These are phyloP conservation scores for Talaromyces sp. DNA, from an alignment of 2,329 filamentous ascomycete genomes.

Conservation along the genomic window DNA sequence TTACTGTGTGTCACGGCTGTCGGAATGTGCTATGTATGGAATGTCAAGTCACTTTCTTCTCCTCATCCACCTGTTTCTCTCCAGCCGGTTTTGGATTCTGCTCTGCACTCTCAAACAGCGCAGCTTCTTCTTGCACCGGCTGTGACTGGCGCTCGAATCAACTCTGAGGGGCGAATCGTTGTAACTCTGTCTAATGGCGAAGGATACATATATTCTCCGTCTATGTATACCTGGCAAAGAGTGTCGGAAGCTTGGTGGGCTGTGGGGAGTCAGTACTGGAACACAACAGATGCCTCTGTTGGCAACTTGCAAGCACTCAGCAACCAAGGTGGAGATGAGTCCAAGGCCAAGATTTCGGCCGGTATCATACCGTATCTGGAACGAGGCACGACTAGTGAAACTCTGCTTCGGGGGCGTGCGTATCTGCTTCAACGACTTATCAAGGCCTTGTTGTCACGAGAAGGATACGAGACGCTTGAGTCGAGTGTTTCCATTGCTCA, in stretches of 20 bases:
- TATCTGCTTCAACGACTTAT: constrained; percentile 88
- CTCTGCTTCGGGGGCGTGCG: constrained; percentile 82
- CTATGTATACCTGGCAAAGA: constrained; percentile 87
- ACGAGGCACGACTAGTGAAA: constrained; percentile 89
- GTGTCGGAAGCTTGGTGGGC: constrained; percentile 99
- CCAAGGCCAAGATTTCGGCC: constrained; percentile 61
- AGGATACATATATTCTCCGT: constrained; percentile 80
- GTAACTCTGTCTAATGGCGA: constrained; percentile 94
- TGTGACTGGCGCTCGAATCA: constrained; percentile 85
- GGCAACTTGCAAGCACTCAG: constrained; percentile 71
- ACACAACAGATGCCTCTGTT: constrained; percentile 87
- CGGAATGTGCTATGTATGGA: constrained; percentile 90
- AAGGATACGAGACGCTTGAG: constrained; percentile 90
- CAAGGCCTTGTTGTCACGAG: constrained; percentile 78
- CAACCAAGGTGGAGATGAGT: constrained; percentile 52
- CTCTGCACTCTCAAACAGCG: constrained; percentile 69
- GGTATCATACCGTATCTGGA: constrained; percentile 92
- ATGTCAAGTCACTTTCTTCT: constrained; percentile 73
- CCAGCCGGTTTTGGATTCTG: constrained; percentile 81
- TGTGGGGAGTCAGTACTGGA: constrained; percentile 97
- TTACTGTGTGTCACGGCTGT: constrained; percentile 82
- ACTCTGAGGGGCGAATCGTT: constrained; percentile 77
- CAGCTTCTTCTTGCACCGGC: constrained; percentile 76
- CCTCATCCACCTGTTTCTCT: constrained; percentile 87
- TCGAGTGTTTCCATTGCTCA: constrained; percentile 88